A percentile compares a stretch with the other conserved stretches of the same genome.
These are phyloP conservation scores for Kodamaea hsintzibuensis DNA, from an alignment of 805 yeast genomes.

Conservation along the genomic window DNA sequence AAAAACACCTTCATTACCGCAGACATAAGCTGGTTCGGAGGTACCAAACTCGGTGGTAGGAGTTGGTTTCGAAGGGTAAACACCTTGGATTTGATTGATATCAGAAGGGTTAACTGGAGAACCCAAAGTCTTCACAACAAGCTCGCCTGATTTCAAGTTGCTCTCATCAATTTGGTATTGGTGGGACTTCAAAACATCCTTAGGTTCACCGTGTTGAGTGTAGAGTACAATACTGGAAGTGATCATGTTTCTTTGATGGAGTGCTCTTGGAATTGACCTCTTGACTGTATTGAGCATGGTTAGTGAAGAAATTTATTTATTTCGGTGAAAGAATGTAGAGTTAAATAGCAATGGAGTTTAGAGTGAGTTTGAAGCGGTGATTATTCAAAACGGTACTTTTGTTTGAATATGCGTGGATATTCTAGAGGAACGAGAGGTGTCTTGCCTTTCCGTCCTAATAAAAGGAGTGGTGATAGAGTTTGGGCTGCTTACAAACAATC, in stretches of 20 bases:
- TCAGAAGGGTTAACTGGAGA: slow-evolving; percentile 47
- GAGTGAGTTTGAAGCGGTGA: neutral
- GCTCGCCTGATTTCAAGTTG: slow-evolving; percentile 37
- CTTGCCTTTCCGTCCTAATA: too few species aligned
- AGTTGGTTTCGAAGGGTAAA: slow-evolving; percentile 48
- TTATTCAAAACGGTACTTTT: too few species aligned
- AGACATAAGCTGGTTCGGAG: slow-evolving; percentile 69
- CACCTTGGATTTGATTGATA: slow-evolving; percentile 48
- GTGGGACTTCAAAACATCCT: slow-evolving; percentile 54
- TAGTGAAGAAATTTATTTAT: neutral
- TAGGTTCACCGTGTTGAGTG: slow-evolving; percentile 66
- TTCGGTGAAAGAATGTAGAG: neutral
- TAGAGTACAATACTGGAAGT: slow-evolving; percentile 70
- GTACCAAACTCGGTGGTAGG: slow-evolving; percentile 57
- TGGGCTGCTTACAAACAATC: neutral
- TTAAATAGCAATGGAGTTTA: neutral
- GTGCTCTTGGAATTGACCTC: neutral
- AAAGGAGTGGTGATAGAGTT: neutral
- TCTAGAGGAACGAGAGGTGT: neutral
- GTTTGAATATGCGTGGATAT: neutral
- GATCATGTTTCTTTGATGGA: slow-evolving; percentile 30
- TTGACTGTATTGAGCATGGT: slow-evolving; percentile 3
- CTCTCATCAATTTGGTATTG: slow-evolving; percentile 49
- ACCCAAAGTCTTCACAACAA: slow-evolving; percentile 38
- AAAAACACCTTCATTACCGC: slow-evolving; percentile 93